Percentiles rank a stretch among this genome's conserved stretches.
Conservation (phyloP, 2,329 filamentous ascomycete genomes). For the Onygenales sp. region DNA sequence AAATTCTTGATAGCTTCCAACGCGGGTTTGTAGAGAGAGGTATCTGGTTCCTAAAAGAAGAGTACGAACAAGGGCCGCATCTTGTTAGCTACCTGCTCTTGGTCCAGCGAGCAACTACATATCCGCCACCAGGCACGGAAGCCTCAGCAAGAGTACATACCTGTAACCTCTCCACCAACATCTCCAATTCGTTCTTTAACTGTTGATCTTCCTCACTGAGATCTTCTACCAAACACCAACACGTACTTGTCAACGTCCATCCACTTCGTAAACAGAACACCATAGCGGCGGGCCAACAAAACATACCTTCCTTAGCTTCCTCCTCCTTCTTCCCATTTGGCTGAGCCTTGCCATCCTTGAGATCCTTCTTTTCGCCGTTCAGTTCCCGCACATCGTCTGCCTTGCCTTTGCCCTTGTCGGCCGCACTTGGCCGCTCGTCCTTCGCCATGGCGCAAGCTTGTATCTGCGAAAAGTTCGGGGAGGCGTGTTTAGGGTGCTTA, state of each 20-base stretch:
- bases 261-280: constrained; percentile 2
- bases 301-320: constrained; percentile 50
- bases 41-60: constrained; percentile 65
- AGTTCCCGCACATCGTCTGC: constrained; percentile 58
- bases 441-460: constrained; percentile 61
- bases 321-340: constrained; percentile 71
- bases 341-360: constrained; percentile 60
- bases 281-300: neutral
- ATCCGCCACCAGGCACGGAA: neutral
- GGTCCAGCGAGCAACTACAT: neutral
- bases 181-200: constrained; percentile 93
- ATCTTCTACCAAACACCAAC: constrained; percentile 56
- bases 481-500: neutral
- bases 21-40: constrained; percentile 79
- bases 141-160: constrained; percentile 39
- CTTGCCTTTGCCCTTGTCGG: constrained; percentile 96
- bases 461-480: neutral
- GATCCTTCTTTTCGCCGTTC: constrained; percentile 42
- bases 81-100: neutral
- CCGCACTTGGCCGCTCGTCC: constrained; percentile 72
- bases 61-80: neutral
- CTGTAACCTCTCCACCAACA: constrained; percentile 91
- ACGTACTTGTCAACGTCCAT: constrained; percentile 17
- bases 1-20: constrained; percentile 95
- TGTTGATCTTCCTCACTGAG: constrained; percentile 97